Conservation (phyloP, 1,139 yeast genomes). For the Pichia terricola region DNA sequence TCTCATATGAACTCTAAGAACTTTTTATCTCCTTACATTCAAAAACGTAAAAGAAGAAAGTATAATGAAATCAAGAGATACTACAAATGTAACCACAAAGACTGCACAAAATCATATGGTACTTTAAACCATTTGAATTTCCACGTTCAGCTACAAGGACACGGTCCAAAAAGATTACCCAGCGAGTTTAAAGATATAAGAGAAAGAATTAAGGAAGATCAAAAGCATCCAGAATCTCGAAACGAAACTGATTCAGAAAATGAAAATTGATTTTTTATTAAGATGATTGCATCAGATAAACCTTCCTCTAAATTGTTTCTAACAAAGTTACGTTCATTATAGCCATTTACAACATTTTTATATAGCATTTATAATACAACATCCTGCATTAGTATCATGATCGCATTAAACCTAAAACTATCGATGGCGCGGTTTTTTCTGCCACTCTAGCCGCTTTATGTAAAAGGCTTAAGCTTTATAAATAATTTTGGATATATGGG, state of each 20-base stretch:
- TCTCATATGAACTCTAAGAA: neutral
- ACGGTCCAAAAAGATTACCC: constrained; percentile 60
- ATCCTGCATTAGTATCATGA: no score
- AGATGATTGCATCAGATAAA: no score
- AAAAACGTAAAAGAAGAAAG: constrained; percentile 51
- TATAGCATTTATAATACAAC: no score
- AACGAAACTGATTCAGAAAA: neutral
- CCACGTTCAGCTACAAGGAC: constrained; percentile 63
- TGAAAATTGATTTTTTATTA: no score
- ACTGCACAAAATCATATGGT: constrained; percentile 66
- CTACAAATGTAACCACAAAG: constrained; percentile 51
- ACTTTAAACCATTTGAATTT: constrained; percentile 70
- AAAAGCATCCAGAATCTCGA: no score
- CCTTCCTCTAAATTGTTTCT: constrained; percentile 1
- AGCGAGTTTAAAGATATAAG: constrained; percentile 53
- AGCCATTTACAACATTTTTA: no score
- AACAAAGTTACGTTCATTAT: neutral
- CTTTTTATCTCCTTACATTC: neutral
- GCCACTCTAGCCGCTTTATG: no score
- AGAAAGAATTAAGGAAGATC: constrained; percentile 16
- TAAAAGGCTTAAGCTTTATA: no score
- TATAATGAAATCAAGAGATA: constrained; percentile 64
- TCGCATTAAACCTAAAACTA: no score
- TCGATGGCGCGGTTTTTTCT: no score
- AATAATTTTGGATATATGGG: no score